Evolutionary conservation across 1,284 basidiomycete species (phyloP).

Genomic region (Chiua sp.): DNA sequence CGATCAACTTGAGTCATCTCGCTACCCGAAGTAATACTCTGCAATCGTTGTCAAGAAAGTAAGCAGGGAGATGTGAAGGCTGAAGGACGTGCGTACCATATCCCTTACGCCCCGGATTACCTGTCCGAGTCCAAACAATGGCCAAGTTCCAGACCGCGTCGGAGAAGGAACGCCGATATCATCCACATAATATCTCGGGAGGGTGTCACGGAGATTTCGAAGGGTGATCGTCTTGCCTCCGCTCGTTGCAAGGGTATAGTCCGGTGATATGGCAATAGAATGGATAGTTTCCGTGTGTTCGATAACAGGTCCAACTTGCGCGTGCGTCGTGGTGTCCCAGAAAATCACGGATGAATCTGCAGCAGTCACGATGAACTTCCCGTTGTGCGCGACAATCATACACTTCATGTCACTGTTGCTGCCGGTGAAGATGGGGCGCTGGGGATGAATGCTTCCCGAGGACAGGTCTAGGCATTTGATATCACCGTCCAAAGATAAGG

Average conservation of each 20-base stretch:
- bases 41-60: background rate
- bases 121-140: background rate
- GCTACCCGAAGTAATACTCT: too few relatives aligned
- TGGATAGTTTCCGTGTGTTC: constrained; percentile 3
- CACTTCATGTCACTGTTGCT: background rate
- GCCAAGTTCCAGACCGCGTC: constrained; percentile 16
- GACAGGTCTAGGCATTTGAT: background rate
- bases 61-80: background rate
- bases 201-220: constrained; percentile 13
- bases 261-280: constrained; percentile 9
- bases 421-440: background rate
- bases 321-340: constrained; percentile 16
- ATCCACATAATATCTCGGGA: background rate
- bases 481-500: background rate
- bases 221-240: constrained; percentile 3
- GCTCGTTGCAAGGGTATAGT: constrained; percentile 9
- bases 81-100: background rate
- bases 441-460: background rate
- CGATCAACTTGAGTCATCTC: background rate
- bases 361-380: constrained; percentile 9
- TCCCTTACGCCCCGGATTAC: background rate
- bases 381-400: constrained; percentile 11
- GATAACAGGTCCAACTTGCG: constrained; percentile 9
- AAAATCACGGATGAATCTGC: constrained; percentile 10
- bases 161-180: background rate